phyloP scores from a whole-genome alignment of 768 basidiomycete genomes.

The Porphyrellus cyaneotinctus region DNA sequence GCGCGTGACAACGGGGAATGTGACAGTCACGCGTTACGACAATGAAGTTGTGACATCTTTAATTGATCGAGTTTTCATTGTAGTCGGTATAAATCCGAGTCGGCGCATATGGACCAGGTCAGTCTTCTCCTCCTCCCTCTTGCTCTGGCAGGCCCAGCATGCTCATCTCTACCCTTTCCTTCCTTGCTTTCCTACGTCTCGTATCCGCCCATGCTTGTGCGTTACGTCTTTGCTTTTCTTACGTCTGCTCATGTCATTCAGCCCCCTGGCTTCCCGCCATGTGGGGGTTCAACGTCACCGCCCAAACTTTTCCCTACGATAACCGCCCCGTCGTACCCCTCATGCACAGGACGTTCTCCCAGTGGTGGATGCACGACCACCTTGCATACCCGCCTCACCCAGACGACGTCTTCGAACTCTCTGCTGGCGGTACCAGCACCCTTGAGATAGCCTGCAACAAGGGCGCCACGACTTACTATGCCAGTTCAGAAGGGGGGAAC shows the following conservation, averaged over 20 bases:
- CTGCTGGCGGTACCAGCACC: slow-evolving; percentile 52
- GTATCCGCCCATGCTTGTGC: slow-evolving; percentile 18
- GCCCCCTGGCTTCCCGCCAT: slow-evolving; percentile 57
- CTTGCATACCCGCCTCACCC: slow-evolving; percentile 53
- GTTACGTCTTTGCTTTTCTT: not conserved
- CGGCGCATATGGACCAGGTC: no score
- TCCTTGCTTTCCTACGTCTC: slow-evolving; percentile 3
- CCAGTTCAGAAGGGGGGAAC: slow-evolving; percentile 49
- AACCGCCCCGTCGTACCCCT: slow-evolving; percentile 55
- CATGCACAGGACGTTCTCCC: slow-evolving; percentile 34
- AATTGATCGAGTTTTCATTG: not conserved
- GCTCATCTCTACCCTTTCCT: not conserved
- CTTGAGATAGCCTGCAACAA: slow-evolving; percentile 58
- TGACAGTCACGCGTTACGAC: slow-evolving; percentile 7
- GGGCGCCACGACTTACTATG: slow-evolving; percentile 54
- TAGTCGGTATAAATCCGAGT: not conserved
- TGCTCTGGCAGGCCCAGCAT: slow-evolving; percentile 21
- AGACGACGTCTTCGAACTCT: slow-evolving; percentile 55
- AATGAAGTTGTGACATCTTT: slow-evolving; percentile 8
- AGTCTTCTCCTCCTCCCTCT: no score
- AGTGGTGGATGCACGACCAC: slow-evolving; percentile 64
- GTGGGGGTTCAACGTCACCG: slow-evolving; percentile 68
- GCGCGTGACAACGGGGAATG: not conserved
- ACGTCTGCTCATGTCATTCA: slow-evolving; percentile 13
- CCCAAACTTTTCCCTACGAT: slow-evolving; percentile 50